Evolutionary conservation across 2,329 filamentous ascomycete genomes (phyloP), one percentile per base, ranked within the genome.

Genomic region (Nemania sp.): DNA sequence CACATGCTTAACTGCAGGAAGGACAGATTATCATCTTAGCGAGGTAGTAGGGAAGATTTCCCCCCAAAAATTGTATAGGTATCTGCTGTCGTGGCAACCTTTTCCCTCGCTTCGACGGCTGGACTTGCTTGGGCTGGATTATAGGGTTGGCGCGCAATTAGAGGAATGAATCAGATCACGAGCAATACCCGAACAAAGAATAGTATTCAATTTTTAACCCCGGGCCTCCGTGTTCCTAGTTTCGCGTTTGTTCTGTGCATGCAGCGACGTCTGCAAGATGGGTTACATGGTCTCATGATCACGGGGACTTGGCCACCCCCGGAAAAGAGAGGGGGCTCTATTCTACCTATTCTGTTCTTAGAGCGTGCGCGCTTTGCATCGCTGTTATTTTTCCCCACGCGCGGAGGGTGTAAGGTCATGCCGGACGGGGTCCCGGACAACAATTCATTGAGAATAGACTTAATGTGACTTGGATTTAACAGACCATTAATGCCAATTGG

Each of bases 231-330:
- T 52, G 29, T 32, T 41, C 38, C 53, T 64, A 47, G n/a, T 20
- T 54, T 68, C 15, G 56, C 22, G 27, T 57, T 63, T 52, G 27
- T 43, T 27, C 59, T 53, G 56, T 67, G 64, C 64, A 64, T 73
- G 68, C 69, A 35, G 72, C 66, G 54, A 64, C 62, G 47, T 68
- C 57, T 66, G 62, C 58, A 55, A 54, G 62, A 59, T 66, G 57
- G 66, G 66, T 68, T 66, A 66, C 66, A 68, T 68, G 45, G 66
- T 62, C 54, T 41, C 49, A 45, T 66, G 58, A 59, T 68, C 62
- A 68, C 66, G 66, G 62, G 66, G 53, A 52, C 57, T 52, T 55
- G 32, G 62, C 29, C 32, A 41, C 32, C 53, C 52, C 53, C 38
- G 22, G 51, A 6, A 24, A 32, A 32, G 51, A 56, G 59, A 35